Conservation (phyloP, 2,329 filamentous ascomycete species). For the Pezicula rhizophila region DNA sequence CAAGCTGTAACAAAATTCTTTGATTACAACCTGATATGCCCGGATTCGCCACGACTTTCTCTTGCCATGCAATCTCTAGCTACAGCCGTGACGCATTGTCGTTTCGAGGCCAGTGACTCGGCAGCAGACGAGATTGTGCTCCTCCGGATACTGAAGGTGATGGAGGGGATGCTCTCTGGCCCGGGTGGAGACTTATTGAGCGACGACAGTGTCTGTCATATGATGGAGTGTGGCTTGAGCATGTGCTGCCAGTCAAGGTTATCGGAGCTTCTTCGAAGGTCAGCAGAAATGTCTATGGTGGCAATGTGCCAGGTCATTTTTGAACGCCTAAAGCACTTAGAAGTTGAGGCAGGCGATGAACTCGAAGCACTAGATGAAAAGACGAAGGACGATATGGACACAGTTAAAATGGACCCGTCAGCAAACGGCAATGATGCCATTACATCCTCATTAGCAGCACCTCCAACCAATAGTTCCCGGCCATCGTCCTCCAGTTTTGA, state of each 20-base stretch:
- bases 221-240: slow-evolving; percentile 97
- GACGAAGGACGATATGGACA: slow-evolving; percentile 63
- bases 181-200: slow-evolving; percentile 89
- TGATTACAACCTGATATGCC: slow-evolving; percentile 84
- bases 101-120: slow-evolving; percentile 94
- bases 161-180: slow-evolving; percentile 97
- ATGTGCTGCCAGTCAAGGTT: slow-evolving; percentile 94
- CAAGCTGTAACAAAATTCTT: slow-evolving; percentile 95
- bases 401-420: slow-evolving; percentile 77
- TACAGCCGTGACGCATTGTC: slow-evolving; percentile 92
- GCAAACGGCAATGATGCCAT: slow-evolving; percentile 58
- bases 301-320: slow-evolving; percentile 99
- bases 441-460: slow-evolving; percentile 43
- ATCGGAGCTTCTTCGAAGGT: slow-evolving; percentile 82
- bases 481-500: slow-evolving; percentile 38
- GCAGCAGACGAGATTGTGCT: slow-evolving; percentile 93
- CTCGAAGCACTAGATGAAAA: slow-evolving; percentile 59
- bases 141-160: slow-evolving; percentile 87
- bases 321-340: slow-evolving; percentile 80
- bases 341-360: slow-evolving; percentile 66
- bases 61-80: slow-evolving; percentile 93
- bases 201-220: slow-evolving; percentile 96
- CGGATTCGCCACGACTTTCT: slow-evolving; percentile 77
- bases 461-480: slow-evolving; percentile 25
- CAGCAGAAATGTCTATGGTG: slow-evolving; percentile 95